A percentile compares a stretch with the other conserved stretches of the same genome.
These are phyloP conservation scores for Microdochium bolleyi DNA, from an alignment of 2,329 filamentous ascomycete species.

Conservation along the genomic window DNA sequence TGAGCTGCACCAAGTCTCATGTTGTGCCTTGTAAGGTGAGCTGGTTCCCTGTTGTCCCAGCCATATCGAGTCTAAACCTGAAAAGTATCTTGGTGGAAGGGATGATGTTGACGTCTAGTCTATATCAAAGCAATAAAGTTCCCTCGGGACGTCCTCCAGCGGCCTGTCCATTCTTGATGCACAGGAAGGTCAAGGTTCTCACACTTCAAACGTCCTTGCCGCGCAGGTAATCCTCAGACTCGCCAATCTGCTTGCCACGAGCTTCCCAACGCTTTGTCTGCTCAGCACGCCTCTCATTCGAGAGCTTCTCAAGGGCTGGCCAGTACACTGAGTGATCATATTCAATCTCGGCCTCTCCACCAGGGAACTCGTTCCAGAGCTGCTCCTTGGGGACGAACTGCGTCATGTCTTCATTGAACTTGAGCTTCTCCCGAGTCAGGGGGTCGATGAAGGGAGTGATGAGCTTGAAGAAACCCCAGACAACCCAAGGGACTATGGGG, in stretches of 20 bases:
- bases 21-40: too few relatives aligned
- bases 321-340: constrained; percentile 89
- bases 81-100: too few relatives aligned
- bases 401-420: constrained; percentile 89
- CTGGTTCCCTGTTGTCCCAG: too few relatives aligned
- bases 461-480: constrained; percentile 91
- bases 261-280: constrained; percentile 66
- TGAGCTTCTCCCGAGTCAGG: constrained; percentile 86
- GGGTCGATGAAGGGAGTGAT: constrained; percentile 97
- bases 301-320: constrained; percentile 72
- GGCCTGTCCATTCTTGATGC: neutral
- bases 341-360: constrained; percentile 77
- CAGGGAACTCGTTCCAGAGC: constrained; percentile 67
- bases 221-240: constrained; percentile 80
- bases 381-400: constrained; percentile 76
- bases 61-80: too few relatives aligned
- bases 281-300: constrained; percentile 54
- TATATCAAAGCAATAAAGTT: too few relatives aligned
- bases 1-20: too few relatives aligned
- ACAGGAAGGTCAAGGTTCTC: constrained; percentile 7
- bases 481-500: constrained; percentile 72
- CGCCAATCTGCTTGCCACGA: constrained; percentile 74
- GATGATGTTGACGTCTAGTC: too few relatives aligned
- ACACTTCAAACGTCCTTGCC: constrained; percentile 40
- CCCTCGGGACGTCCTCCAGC: neutral